Evolutionary conservation across 176 grass and related monocot genomes (phyloP).

Genomic region (Olyra latifolia): DNA sequence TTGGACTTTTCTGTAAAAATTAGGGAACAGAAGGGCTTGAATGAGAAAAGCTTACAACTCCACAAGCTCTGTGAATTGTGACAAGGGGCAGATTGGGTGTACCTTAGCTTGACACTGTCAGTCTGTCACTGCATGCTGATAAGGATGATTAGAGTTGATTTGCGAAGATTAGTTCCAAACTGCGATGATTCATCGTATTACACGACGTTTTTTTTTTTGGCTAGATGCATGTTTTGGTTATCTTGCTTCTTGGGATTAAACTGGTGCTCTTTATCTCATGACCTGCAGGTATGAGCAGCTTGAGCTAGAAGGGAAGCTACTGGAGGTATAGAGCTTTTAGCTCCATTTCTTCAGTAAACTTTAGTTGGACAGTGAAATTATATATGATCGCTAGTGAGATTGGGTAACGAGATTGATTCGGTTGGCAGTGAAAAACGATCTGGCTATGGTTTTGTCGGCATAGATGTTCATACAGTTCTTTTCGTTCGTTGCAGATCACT

Average conservation of each 20-base stretch:
- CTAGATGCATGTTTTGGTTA: background rate
- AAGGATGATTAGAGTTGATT: background rate
- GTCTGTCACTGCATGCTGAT: background rate
- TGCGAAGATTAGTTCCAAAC: background rate
- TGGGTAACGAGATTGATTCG: background rate
- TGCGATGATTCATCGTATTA: background rate
- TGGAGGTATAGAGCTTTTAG: conserved; percentile 56
- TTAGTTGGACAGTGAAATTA: conserved; percentile 9
- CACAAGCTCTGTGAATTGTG: conserved; percentile 37
- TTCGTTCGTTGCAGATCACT: conserved; percentile 19
- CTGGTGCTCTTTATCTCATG: conserved; percentile 6
- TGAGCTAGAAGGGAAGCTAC: conserved; percentile 78
- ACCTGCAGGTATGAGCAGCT: conserved; percentile 80
- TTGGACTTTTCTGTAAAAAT: conserved; percentile 11
- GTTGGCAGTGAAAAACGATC: background rate
- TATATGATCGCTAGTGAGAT: background rate
- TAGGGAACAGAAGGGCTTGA: conserved; percentile 21
- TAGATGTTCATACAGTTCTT: background rate
- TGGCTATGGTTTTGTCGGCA: background rate
- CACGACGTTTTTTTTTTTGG: background rate
- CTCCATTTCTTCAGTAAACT: background rate
- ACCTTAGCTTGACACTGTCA: background rate
- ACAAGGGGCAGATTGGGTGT: background rate
- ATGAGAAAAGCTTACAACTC: conserved; percentile 24
- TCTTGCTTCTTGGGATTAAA: conserved; percentile 20